A percentile compares a stretch with the other conserved stretches of the same genome.
Evolutionary conservation across 164 flowering plant genomes (phyloP).

Genomic region (Taxillus chinensis): DNA sequence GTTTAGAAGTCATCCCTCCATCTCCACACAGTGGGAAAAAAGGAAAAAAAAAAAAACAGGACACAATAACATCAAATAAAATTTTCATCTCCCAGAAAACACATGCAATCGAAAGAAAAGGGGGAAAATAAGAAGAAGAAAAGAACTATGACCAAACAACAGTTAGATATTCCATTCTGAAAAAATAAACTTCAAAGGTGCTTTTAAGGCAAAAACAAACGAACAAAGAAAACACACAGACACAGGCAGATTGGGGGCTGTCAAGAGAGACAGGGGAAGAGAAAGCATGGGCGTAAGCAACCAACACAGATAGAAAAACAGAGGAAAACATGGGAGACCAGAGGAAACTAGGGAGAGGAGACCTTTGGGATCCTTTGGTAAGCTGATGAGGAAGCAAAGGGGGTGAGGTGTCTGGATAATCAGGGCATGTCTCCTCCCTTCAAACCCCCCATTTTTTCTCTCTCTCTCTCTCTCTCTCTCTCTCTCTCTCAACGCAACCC

Average conservation of each 20-base stretch:
- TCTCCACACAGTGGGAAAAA: no score
- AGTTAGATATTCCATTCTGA: no score
- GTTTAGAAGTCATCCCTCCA: background rate
- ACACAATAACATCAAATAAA: no score
- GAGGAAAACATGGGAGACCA: background rate
- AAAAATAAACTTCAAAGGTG: no score
- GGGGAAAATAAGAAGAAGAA: no score
- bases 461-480: slow-evolving; percentile 7
- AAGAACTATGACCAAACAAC: no score
- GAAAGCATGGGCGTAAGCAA: background rate
- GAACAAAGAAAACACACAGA: background rate
- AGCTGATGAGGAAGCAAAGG: slow-evolving; percentile 24
- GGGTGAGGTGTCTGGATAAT: slow-evolving; percentile 31
- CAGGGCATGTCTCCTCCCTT: slow-evolving; percentile 44
- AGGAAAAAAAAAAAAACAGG: no score
- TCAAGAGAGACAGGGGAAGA: background rate
- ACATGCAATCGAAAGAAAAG: no score
- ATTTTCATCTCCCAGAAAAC: no score
- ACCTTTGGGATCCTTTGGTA: slow-evolving; percentile 38
- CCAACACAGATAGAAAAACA: background rate
- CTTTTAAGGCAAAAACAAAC: no score
- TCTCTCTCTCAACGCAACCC: background rate
- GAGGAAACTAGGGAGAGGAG: slow-evolving; percentile 11
- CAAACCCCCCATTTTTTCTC: slow-evolving; percentile 13
- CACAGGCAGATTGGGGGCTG: background rate